Conservation (phyloP, 1,284 basidiomycete species). For the Ceratorhiza oryzae-sativae region DNA sequence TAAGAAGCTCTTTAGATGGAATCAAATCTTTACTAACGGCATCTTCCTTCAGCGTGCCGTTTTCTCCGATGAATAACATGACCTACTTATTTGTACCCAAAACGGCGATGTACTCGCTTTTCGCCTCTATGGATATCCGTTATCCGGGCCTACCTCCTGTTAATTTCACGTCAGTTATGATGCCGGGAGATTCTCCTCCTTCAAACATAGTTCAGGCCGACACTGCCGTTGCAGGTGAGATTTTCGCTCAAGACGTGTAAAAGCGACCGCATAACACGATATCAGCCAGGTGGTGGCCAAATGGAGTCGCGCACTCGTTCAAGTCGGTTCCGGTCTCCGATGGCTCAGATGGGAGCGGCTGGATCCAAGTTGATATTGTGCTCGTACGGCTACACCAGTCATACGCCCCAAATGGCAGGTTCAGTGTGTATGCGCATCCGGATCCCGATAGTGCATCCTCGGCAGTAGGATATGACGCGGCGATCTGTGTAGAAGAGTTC, state of each 20-base stretch:
- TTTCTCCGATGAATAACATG: conserved; percentile 14
- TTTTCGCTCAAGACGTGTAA: neutral
- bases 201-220: neutral
- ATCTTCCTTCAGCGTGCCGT: neutral
- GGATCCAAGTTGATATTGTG: conserved; percentile 31
- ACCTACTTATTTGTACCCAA: conserved; percentile 34
- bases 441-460: neutral
- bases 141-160: conserved; percentile 5
- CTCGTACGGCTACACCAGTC: conserved; percentile 24
- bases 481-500: conserved; percentile 26
- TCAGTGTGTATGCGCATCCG: conserved; percentile 15
- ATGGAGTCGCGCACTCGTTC: conserved; percentile 30
- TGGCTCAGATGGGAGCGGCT: conserved; percentile 13
- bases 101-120: conserved; percentile 24
- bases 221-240: conserved; percentile 10
- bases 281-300: conserved; percentile 35
- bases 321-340: neutral
- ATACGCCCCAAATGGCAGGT: conserved; percentile 24
- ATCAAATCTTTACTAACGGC: neutral
- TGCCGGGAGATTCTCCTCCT: conserved; percentile 4
- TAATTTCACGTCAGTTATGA: conserved; percentile 22
- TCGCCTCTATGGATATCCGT: conserved; percentile 19
- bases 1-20: neutral
- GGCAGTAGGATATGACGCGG: conserved; percentile 31
- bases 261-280: neutral